Base-by-base conservation (phyloP, 1,284 basidiomycete species). In the Filobasidium uniguttulatum region DNA sequence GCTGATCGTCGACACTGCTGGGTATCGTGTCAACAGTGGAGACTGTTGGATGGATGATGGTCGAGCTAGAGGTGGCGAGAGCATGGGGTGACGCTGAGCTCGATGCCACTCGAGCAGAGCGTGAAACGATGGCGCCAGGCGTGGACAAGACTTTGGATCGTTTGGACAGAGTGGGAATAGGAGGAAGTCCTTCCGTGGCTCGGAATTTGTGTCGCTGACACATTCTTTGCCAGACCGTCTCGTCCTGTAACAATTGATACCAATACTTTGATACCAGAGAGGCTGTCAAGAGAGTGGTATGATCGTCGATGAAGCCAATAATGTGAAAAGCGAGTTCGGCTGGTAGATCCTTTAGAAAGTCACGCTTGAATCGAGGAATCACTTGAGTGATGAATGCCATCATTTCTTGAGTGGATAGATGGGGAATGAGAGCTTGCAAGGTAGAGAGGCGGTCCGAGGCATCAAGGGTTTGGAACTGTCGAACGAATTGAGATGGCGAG, bases 271-370 rank as follows among this genome's bases (percentile, higher is more conserved):
- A 85, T 23, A 96, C 91, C 44, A 77, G 74, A 36, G 77, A 75
- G 0, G 83, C 83, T 6, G 84, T 71, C 0, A 79, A 75, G 5
- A 97, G 78, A 0, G 85, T 83, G 43, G 72, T 72, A 0, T 86
- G 83, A 44, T 90, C 84, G 56, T 91, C 82, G 44, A 97, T 59
- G 65, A 83, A 93, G 58, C 74, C 71, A 46, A 97, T 74, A 48
- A 93, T 78, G 61, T 89, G 79, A 23, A 94, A 69, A 0, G 81
- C 77, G 29, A 98, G 74, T 66, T 98, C 93, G 15, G 80, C 71
- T 0, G 93, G 93, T 1, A 97, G 73, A 25, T 82, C 79, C 4
- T 75, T 71, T 22, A 96, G 73, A 63, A 93, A 91, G 65, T 97
- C 90, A 5, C 86, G 79, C 62, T 85, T 83, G 57, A 96, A 78